phyloP scores from a whole-genome alignment of 177 flowering plant species.

The Tripterygium wilfordii region DNA sequence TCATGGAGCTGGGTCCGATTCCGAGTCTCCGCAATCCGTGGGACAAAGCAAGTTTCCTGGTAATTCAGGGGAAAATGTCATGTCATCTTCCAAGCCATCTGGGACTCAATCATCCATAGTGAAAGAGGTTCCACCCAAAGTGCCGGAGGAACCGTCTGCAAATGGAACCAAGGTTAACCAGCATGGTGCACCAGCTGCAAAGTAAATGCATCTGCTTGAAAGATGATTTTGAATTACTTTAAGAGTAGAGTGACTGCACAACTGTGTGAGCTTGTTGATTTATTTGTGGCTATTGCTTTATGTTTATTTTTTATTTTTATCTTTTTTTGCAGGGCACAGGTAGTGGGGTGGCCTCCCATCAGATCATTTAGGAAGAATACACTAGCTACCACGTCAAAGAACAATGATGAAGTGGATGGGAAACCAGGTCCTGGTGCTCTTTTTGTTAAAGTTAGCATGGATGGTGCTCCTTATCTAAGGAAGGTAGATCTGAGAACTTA shows the following conservation, averaged over 20 bases:
- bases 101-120: conserved; percentile 32
- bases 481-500: conserved; percentile 84
- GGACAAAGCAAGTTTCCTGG: conserved; percentile 46
- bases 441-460: conserved; percentile 95
- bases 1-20: conserved; percentile 31
- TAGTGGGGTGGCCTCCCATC: conserved; percentile 92
- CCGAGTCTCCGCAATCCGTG: conserved; percentile 34
- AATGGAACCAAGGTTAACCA: conserved; percentile 29
- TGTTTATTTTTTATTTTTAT: conserved; percentile 38
- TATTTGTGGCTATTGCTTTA: too few relatives aligned
- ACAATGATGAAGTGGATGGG: conserved; percentile 77
- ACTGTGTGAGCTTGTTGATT: too few relatives aligned
- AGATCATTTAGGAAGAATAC: conserved; percentile 81
- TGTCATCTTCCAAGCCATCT: conserved; percentile 34
- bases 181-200: conserved; percentile 60
- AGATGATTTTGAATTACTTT: too few relatives aligned
- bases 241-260: too few relatives aligned
- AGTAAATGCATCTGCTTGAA: conserved; percentile 44
- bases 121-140: conserved; percentile 51
- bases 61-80: conserved; percentile 27
- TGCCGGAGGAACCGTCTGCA: conserved; percentile 31
- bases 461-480: conserved; percentile 84
- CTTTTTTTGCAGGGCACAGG: conserved; percentile 52
- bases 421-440: conserved; percentile 68
- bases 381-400: conserved; percentile 64